Evolutionary conservation across 805 yeast genomes (phyloP), one percentile per base, ranked within the genome.

Genomic region (Candida saitoana): DNA sequence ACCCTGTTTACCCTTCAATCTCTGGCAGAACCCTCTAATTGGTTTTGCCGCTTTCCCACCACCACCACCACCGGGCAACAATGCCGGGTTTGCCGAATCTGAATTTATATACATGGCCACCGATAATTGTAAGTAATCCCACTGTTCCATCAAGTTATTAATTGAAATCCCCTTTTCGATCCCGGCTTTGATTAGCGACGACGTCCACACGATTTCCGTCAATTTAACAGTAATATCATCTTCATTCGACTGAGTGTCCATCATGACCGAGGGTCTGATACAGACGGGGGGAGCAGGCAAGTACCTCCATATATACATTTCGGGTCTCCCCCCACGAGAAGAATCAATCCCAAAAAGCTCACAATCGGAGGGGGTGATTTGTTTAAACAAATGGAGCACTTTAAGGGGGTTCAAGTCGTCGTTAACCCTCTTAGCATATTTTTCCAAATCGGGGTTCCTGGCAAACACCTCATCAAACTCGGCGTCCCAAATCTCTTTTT

Each of bases 231-330:
- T 93, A 49, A 93, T 71, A 65, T 95, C 99, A 65, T 93, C 99
- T 68, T 93, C 99, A 64, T 93, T 93, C 15, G 95, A 84, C 24
- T 95, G 93, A 18, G 85, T 80, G 59, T 87, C 89, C 90, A 87
- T 88, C 70, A 82, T 73, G 22, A 93, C 98, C 3, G 98, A 90
- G 3, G 99, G 99, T 51, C 99, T 79, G 42, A 93, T 93, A 73
- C 99, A 93, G 15, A 95, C 97, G 0, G 99, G 99, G 1, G 99
- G 99, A 0, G 98, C 98, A 0, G 99, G 99, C 41, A 93, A 74
- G 59, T 90, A 93, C 57, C 96, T 79, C 99, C 99, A 93, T 31
- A 93, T 79, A 61, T 90, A 93, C 75, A 85, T 87, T 65, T 91
- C 98, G 4, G 98, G 99, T 50, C 97, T 76, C 36, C 97, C 96